Base-by-base conservation (phyloP, 2,329 filamentous ascomycete genomes). In the Trichoderma sp. region DNA sequence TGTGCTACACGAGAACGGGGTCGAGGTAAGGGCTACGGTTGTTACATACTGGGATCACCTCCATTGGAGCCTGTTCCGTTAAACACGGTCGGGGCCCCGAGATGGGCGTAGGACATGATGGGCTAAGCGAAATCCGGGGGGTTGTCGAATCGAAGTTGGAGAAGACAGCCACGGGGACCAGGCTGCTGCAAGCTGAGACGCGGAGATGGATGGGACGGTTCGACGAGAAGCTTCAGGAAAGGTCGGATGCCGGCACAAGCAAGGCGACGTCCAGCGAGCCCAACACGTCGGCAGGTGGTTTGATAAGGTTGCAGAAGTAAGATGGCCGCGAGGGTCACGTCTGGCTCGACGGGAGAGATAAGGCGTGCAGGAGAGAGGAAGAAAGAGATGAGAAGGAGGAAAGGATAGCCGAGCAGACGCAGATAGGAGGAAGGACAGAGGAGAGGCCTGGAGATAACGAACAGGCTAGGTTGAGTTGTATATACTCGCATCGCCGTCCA, bases 31-130 rank as follows among this genome's bases (percentile, higher is more conserved):
- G 37, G 16, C 55, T 58, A 56, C 37, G 32, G 30, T 58, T 56
- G 43, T 60, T 65, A 77, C 91, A 78, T 87, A 95, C 92, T 86
- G 73, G 92, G 92, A 83, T 96, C 87, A 77, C 93, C 93, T 75
- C 93, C 93, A 68, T 87, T 84, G 71, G 85, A 84, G 76, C 92
- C 80, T 66, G 88, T 90, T 78, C 87, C 88, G 81, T 90, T 90
- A 81, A 89, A 90, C 69, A 76, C 78, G 72, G 84, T 76, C 49
- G 89, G 88, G 56, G 87, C 78, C 67, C 89, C 88, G 72, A 86
- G 79, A 79, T 86, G 86, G 65, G 83, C 80, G 78, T 90, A 89
- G 70, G 86, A 88, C 87, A 89, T 89, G 77, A 51, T 77, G 72
- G 70, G 70, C 67, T 68, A 51, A 56, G 66, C 66, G 58, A 59